Base-by-base conservation (phyloP, 257 asterid species). In the Cordia subcordata region DNA sequence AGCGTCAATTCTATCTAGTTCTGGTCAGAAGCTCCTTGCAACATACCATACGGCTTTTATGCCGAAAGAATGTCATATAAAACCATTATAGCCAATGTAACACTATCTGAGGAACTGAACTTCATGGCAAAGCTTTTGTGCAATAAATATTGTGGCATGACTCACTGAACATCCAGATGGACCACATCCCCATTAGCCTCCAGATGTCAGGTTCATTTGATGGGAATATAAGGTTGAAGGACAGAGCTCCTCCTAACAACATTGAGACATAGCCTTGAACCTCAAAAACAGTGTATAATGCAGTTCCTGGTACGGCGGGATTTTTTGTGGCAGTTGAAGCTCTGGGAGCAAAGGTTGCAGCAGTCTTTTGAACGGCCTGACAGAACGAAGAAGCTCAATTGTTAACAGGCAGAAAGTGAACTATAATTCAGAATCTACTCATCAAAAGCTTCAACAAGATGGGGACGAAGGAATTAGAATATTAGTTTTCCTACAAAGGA, bases 91-190 rank as follows among this genome's bases (percentile, higher is more conserved):
- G 14, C 8, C 15, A 42, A 3, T 52, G 15, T 13, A 10, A 19
- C 22, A 51, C 33, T 18, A 17, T 15, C 20, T 46, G 8, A 6
- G 17, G 53, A 47, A 47, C 11, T 15, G 2, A 47, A 47, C 16
- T 27, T 27, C 35, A 27, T 27, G 6, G 35, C 35, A 6, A n/a
- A 27, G 35, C 35, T 27, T 27, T 27, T 27, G 6, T 27, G 35
- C 35, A 27, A 27, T 20, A 15, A 39, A 51, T n/a, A n/a, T 51
- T 17, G 10, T n/a, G 38, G 20, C 13, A 10, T 44, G 63, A 62
- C 96, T 86, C 82, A 92, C 98, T 92, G 83, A 92, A 92, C 98
- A 92, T 88, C 98, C 98, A 92, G 61, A 88, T 84, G 77, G 98
- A 92, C 95, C 95, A 86, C 96, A 88, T 92, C 59, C 98, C 93